Evolutionary conservation across 371 early-diverging fungal genomes (phyloP).

Genomic region (Syncephalastrum monosporum): DNA sequence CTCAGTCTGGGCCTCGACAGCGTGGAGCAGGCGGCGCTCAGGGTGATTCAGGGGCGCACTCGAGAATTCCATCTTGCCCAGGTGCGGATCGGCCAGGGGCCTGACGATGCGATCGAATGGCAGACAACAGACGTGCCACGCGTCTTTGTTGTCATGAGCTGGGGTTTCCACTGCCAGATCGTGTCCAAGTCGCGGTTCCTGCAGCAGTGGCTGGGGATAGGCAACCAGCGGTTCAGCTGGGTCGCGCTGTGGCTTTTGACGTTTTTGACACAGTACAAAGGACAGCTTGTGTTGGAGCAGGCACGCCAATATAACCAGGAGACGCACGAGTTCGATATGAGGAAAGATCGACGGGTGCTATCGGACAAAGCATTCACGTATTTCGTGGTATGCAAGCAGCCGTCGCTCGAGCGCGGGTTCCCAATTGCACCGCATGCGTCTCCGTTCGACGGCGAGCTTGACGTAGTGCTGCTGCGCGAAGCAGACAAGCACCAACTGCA

Average conservation of each 20-base stretch:
- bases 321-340: constrained; percentile 2
- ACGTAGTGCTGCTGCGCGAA: constrained; percentile 30
- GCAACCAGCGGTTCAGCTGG: constrained; percentile 40
- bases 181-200: constrained; percentile 41
- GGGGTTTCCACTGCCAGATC: constrained; percentile 54
- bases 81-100: constrained; percentile 22
- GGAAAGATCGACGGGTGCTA: not conserved
- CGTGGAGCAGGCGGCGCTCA: constrained; percentile 30
- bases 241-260: constrained; percentile 33
- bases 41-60: constrained; percentile 33
- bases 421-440: constrained; percentile 44
- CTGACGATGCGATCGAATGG: constrained; percentile 3
- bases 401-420: constrained; percentile 44
- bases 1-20: constrained; percentile 30
- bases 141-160: constrained; percentile 45
- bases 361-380: constrained; percentile 35
- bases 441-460: constrained; percentile 26
- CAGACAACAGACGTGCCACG: constrained; percentile 2
- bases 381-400: constrained; percentile 40
- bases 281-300: constrained; percentile 26
- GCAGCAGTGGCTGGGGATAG: constrained; percentile 28
- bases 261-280: constrained; percentile 35
- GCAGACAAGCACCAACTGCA: constrained; percentile 28
- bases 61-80: constrained; percentile 31
- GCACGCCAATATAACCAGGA: constrained; percentile 2